phyloP scores from a whole-genome alignment of 441 rosid genomes.

The Brassica hybrid region DNA sequence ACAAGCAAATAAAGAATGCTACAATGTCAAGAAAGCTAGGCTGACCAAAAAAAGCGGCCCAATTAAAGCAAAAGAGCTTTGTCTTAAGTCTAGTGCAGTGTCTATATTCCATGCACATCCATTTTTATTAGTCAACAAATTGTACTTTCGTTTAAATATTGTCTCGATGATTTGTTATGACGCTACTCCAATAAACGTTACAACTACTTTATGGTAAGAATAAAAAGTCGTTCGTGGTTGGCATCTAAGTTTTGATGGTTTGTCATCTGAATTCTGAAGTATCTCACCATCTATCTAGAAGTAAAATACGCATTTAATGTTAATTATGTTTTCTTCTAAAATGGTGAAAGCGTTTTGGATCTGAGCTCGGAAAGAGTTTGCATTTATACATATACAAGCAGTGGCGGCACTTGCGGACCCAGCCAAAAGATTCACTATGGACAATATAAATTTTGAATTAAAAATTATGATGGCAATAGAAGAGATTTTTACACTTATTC shows the following conservation, averaged over 20 bases:
- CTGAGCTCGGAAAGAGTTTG: background rate
- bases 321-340: background rate
- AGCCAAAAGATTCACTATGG: too few relatives aligned
- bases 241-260: background rate
- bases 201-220: background rate
- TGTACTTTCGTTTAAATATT: conserved; percentile 17
- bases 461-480: too few relatives aligned
- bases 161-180: background rate
- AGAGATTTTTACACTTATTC: too few relatives aligned
- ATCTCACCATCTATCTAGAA: background rate
- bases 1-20: conserved; percentile 14
- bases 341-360: background rate
- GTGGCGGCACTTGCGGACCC: too few relatives aligned
- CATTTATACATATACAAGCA: background rate
- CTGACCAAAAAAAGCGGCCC: conserved; percentile 18
- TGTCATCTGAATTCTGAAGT: background rate
- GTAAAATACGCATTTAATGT: background rate
- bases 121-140: conserved; percentile 24
- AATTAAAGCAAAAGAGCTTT: conserved; percentile 8
- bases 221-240: background rate
- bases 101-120: conserved; percentile 30
- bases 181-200: background rate
- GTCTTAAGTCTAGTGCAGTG: background rate
- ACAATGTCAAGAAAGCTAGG: conserved; percentile 27
- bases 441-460: too few relatives aligned